These are phyloP conservation scores for Aspergillus mulundensis DNA, from an alignment of 495 filamentous ascomycete species.

Conservation along the genomic window DNA sequence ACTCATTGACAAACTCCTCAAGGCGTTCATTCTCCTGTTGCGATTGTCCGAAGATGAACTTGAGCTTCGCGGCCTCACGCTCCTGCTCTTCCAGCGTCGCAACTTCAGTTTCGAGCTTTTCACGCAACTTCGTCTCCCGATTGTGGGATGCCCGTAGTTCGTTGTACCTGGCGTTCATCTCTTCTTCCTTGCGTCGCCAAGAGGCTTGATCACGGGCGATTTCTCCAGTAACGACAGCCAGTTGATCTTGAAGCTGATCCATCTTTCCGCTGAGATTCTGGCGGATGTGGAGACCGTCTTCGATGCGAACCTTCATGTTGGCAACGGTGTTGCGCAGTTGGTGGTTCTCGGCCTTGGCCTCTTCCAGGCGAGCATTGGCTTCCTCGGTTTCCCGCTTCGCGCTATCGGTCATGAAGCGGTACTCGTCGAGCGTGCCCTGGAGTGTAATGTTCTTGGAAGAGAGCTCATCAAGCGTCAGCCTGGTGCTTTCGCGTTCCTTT, in stretches of 20 bases:
- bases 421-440: conserved; percentile 57
- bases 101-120: conserved; percentile 77
- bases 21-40: conserved; percentile 55
- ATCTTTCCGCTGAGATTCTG: conserved; percentile 77
- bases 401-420: conserved; percentile 52
- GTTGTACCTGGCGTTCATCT: conserved; percentile 69
- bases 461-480: conserved; percentile 62
- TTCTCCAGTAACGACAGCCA: conserved; percentile 70
- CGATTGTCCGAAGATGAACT: conserved; percentile 51
- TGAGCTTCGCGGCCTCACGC: conserved; percentile 57
- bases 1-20: conserved; percentile 57
- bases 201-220: conserved; percentile 75
- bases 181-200: conserved; percentile 68
- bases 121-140: conserved; percentile 69
- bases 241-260: conserved; percentile 76
- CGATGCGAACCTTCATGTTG: conserved; percentile 66
- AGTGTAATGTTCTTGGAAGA: conserved; percentile 54
- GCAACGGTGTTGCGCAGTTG: conserved; percentile 62
- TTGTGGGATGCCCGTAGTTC: conserved; percentile 73
- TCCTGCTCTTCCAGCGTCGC: conserved; percentile 71
- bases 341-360: conserved; percentile 52
- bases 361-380: conserved; percentile 49
- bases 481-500: conserved; percentile 58
- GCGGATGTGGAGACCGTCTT: conserved; percentile 76
- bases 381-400: conserved; percentile 48